phyloP scores from a whole-genome alignment of 108 stramenopile species.

The Cylindrotheca closterium region DNA sequence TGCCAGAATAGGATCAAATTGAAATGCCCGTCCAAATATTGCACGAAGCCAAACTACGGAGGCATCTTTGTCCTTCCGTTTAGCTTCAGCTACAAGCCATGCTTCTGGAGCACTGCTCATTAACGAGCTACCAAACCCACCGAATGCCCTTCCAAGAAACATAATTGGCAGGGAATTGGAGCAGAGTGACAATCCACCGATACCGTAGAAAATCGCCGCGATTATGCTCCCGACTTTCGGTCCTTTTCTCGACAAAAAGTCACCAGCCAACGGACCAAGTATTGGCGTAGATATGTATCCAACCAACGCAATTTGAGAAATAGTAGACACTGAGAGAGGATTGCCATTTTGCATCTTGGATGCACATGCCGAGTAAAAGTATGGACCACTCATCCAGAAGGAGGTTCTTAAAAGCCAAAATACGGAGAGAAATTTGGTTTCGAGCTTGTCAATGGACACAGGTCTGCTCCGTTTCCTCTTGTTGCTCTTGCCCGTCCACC shows the following conservation, averaged over 20 bases:
- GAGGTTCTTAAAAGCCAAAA: constrained; percentile 84
- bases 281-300: constrained; percentile 80
- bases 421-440: constrained; percentile 69
- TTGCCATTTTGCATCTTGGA: constrained; percentile 59
- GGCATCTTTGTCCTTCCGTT: constrained; percentile 26
- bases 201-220: constrained; percentile 53
- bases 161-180: constrained; percentile 47
- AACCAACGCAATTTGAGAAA: constrained; percentile 72
- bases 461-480: neutral
- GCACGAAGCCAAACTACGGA: constrained; percentile 1
- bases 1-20: constrained; percentile 84
- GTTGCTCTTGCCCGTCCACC: neutral
- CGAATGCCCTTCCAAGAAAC: constrained; percentile 70
- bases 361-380: constrained; percentile 89
- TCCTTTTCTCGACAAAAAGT: constrained; percentile 58
- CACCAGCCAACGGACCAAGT: constrained; percentile 69
- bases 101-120: constrained; percentile 86
- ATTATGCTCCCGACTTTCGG: constrained; percentile 63
- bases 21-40: constrained; percentile 42
- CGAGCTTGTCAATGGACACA: constrained; percentile 5
- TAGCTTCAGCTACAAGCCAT: constrained; percentile 84
- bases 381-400: constrained; percentile 93
- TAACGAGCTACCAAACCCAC: constrained; percentile 83
- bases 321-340: constrained; percentile 29
- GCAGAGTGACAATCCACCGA: constrained; percentile 60